These are phyloP conservation scores for Leptomonas pyrrhocoris DNA, from an alignment of 208 protist species.

Conservation along the genomic window DNA sequence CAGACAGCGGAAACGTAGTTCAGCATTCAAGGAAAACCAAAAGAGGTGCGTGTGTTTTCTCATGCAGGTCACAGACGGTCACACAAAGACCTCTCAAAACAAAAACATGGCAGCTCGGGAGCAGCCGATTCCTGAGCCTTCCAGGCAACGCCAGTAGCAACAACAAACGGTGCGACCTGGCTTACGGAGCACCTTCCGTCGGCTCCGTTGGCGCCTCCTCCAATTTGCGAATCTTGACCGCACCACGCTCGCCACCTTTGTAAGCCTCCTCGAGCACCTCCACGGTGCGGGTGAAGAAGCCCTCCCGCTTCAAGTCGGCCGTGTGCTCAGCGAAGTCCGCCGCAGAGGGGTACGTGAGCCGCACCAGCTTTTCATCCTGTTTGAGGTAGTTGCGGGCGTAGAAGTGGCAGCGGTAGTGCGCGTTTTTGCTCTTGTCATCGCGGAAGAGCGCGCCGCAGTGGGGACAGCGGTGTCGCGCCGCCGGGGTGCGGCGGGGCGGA, in stretches of 20 bases:
- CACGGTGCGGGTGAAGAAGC: constrained; percentile 42
- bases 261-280: constrained; percentile 56
- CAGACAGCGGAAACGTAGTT: no score
- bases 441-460: constrained; percentile 68
- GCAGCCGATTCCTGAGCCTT: no score
- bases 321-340: constrained; percentile 59
- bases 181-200: neutral
- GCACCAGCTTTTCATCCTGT: constrained; percentile 70
- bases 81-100: no score
- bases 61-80: no score
- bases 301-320: constrained; percentile 36
- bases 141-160: no score
- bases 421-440: constrained; percentile 52
- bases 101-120: no score
- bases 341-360: constrained; percentile 62
- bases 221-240: constrained; percentile 43
- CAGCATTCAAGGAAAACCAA: no score
- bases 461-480: constrained; percentile 50
- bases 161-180: neutral
- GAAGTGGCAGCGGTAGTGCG: constrained; percentile 85
- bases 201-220: constrained; percentile 25
- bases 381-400: constrained; percentile 60
- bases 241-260: constrained; percentile 38
- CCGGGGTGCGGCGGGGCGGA: constrained; percentile 34
- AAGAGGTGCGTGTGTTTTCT: no score